Evolutionary conservation across 352 stramenopile species (phyloP), one percentile per base, ranked within the genome.

Genomic region (Globisporangium orthogonon): DNA sequence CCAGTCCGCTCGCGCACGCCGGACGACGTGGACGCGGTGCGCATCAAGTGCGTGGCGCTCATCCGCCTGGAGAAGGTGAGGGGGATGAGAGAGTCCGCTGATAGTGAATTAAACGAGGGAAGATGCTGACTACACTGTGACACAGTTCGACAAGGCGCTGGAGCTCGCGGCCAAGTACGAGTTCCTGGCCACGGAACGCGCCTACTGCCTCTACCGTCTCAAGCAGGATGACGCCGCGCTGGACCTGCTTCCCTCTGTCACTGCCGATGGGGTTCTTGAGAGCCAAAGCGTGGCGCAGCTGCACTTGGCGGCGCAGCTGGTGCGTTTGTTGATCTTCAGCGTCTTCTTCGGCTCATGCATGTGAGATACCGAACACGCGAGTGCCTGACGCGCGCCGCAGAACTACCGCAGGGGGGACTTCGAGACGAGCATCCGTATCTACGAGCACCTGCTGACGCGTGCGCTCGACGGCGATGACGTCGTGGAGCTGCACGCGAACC

Each of bases 111-210:
- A 41, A 41, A 4, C 35, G 35, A 41, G 41, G 41, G 15, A 17
- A 17, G 11, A 23, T 14, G 17, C 40, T 15, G 4, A 23, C 15
- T 18, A 35, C 14, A 18, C 9, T 23, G n/a, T 52, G 9, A 23
- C 15, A 5, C 49, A 93, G 81, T 90, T 91, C 62, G 84, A 94
- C 60, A 94, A 94, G 62, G 84, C 84, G 60, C 65, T 94, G 37
- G 82, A 94, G 55, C 50, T 92, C 37, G 80, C 82, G 7, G 52
- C 60, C 56, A 90, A 91, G 65, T 89, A 89, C 61, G 62, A 77
- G 2, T 86, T 74, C 54, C 58, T 94, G 43, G 63, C 60, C 31
- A 73, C 75, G 13, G 82, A 94, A 64, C 82, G 72, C 43, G 76
- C 77, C 18, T 94, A 94, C 61, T 94, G 84, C 53, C 71, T 89